Conservation (phyloP, 345 rosid species). For the Citrus sp. region DNA sequence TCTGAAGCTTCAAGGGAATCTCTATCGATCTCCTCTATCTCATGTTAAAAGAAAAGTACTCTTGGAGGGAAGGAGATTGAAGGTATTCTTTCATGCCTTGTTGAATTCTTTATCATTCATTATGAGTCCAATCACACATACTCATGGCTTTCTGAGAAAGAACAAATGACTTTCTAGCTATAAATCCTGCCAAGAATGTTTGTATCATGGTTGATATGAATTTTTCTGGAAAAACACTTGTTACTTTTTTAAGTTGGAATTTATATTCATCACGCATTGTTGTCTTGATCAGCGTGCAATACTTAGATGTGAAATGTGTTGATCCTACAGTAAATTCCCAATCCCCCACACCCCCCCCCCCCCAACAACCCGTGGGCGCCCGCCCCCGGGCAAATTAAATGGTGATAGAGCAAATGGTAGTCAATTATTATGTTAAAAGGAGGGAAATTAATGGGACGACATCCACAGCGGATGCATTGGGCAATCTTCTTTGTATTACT, state of each 20-base stretch:
- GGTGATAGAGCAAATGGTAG: not conserved
- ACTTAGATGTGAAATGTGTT: not conserved
- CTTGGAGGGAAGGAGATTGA: not conserved
- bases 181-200: not conserved
- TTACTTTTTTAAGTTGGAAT: not conserved
- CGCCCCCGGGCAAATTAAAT: too few relatives aligned
- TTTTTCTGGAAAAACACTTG: not conserved
- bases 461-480: not conserved
- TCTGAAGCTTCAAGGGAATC: not conserved
- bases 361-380: too few relatives aligned
- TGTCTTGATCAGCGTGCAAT: not conserved
- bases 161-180: not conserved
- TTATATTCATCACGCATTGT: not conserved
- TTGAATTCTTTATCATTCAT: not conserved
- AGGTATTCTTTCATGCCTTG: not conserved
- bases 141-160: not conserved
- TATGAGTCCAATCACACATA: not conserved
- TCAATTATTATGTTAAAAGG: not conserved
- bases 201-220: not conserved
- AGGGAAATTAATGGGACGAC: not conserved
- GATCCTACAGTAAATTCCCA: not conserved
- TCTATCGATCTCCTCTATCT: not conserved
- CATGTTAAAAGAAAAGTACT: not conserved
- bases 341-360: too few relatives aligned
- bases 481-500: not conserved